Base-by-base conservation (phyloP, 1,284 basidiomycete species). In the Malassezia sp. region DNA sequence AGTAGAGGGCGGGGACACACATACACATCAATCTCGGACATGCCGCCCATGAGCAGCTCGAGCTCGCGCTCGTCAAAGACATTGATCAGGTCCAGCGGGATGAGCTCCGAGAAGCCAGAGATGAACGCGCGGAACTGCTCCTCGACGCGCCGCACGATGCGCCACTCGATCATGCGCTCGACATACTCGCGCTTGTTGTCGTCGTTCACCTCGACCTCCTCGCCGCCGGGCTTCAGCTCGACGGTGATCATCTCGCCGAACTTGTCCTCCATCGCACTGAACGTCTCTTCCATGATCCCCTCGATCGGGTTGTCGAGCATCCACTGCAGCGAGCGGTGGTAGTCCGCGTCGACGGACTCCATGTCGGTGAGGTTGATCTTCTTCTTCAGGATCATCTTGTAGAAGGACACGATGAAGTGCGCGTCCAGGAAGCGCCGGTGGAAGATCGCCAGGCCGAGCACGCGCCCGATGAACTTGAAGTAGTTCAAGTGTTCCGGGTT, bases 141-240 rank as follows among this genome's bases (percentile, higher is more conserved):
- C 73, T 84, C 84, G 53, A 97, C 85, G 48, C 93, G 84, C 81
- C 60, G 83, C 81, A 70, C 50, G 51, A 96, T 95, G 59, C 91
- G 84, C 75, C 95, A 96, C 61, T 86, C 84, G 34, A 95, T 88
- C 45, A 96, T 83, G 24, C 80, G 75, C 72, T 95, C 87, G 47
- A 97, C 89, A 63, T 97, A 99, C 61, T 97, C 93, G 75, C 85
- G 88, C 80, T 99, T 99, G 79, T 97, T 99, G 43, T 85, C 84
- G 71, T 99, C 84, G 0, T 88, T 96, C 26, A 99, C 89, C 3
- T 82, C 75, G 24, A 91, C 75, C 45, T 87, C 79, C 52, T 78
- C 81, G 26, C 93, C 93, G 37, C 80, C 82, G 14, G 85, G 79
- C 74, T 84, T 90, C 63, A 99, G 79, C 49, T 96, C 88, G 53